Evolutionary conservation across 371 early-diverging fungal species (phyloP).

Genomic region (Mortierella sp.): DNA sequence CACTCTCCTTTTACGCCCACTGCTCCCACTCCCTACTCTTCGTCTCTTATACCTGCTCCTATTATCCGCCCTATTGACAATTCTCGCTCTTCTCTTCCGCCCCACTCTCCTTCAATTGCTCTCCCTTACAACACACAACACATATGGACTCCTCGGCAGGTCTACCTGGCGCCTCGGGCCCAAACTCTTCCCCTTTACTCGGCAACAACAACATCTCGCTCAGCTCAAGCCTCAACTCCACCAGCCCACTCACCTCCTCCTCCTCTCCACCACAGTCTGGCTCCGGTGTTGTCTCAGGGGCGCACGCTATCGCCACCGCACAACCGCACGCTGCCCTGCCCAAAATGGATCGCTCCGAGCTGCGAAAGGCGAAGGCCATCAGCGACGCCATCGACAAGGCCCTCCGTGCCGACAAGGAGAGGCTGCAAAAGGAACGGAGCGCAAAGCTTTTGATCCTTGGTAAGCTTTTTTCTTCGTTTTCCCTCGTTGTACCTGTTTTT

Average conservation of each 20-base stretch:
- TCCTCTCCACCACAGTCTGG: neutral
- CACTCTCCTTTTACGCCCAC: neutral
- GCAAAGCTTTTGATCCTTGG: conserved; percentile 59
- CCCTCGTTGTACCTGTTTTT: neutral
- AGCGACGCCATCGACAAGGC: conserved; percentile 59
- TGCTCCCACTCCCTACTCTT: conserved; percentile 6
- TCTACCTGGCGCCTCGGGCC: conserved; percentile 13
- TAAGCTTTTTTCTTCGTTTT: conserved; percentile 22
- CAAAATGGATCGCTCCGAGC: conserved; percentile 19
- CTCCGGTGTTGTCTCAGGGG: conserved; percentile 7
- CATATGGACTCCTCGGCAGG: conserved; percentile 21
- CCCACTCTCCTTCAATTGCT: neutral
- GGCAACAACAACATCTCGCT: neutral
- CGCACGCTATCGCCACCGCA: conserved; percentile 35
- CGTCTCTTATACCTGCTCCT: neutral
- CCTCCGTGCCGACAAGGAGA: conserved; percentile 53
- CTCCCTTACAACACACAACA: neutral
- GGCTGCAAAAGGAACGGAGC: conserved; percentile 40
- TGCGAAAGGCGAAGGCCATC: conserved; percentile 54
- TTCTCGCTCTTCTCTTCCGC: neutral
- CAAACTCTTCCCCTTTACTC: neutral
- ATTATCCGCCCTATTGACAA: neutral
- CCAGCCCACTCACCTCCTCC: conserved; percentile 1
- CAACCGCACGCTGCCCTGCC: conserved; percentile 14
- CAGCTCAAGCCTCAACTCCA: neutral